A percentile compares a stretch with the other conserved stretches of the same genome.
Conservation (phyloP, 352 stramenopile species). For the Phytophthora multivora region DNA sequence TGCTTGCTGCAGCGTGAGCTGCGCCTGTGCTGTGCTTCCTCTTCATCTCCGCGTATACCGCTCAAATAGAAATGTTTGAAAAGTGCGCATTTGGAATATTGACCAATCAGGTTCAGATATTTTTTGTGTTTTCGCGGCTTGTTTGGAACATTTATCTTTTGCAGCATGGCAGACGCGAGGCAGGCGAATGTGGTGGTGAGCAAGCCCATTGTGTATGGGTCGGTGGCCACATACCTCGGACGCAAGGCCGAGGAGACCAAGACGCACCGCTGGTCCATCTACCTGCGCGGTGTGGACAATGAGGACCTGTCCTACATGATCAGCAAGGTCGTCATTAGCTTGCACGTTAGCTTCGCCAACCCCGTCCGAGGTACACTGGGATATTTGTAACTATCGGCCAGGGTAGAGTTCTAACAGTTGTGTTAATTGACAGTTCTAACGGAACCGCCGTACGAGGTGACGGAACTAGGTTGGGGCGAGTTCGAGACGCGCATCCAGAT, state of each 20-base stretch:
- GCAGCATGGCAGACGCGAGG: conserved; percentile 65
- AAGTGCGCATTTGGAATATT: conserved; percentile 18
- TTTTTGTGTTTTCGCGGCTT: background rate
- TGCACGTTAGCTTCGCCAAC: conserved; percentile 96
- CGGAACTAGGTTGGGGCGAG: conserved; percentile 97
- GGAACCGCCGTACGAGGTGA: conserved; percentile 96
- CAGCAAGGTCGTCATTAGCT: conserved; percentile 96
- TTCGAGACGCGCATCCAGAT: conserved; percentile 97
- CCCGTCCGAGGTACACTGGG: conserved; percentile 78
- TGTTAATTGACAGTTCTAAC: conserved; percentile 80
- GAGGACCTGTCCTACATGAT: conserved; percentile 96
- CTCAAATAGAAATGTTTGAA: conserved; percentile 20
- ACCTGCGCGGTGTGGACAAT: conserved; percentile 91
- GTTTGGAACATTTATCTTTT: conserved; percentile 6
- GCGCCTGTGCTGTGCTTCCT: conserved; percentile 36
- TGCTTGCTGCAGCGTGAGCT: background rate
- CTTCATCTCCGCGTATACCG: conserved; percentile 41
- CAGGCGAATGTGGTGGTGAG: conserved; percentile 86
- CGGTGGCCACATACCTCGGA: conserved; percentile 92
- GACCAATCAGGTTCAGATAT: conserved; percentile 7
- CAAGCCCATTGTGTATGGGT: conserved; percentile 96
- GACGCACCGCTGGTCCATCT: conserved; percentile 96
- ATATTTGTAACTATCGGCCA: conserved; percentile 2
- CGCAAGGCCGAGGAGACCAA: conserved; percentile 94
- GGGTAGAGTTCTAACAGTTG: conserved; percentile 5